A percentile compares a stretch with the other conserved stretches of the same genome.
These are phyloP conservation scores for Carallia pectinifolia DNA, from an alignment of 345 rosid genomes.

Conservation along the genomic window DNA sequence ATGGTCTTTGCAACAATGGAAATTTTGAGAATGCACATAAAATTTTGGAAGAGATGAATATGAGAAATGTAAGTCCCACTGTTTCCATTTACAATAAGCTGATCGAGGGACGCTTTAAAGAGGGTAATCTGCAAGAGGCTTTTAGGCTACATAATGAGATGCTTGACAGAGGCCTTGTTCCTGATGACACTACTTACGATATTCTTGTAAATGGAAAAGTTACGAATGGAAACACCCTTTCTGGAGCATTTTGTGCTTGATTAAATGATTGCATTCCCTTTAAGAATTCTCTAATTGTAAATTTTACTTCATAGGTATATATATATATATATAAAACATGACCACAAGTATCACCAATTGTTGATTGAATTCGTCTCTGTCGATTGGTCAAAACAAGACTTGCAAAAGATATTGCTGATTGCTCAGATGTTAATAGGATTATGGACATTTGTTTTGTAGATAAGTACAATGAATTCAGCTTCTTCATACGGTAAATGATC, in stretches of 20 bases:
- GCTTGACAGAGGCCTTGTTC: constrained; percentile 78
- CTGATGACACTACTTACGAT: constrained; percentile 62
- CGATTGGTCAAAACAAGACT: too few species aligned
- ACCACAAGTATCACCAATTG: too few species aligned
- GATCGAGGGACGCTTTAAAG: constrained; percentile 66
- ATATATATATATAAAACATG: too few species aligned
- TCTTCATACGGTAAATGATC: too few species aligned
- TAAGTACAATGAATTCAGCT: too few species aligned
- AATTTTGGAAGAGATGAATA: constrained; percentile 63
- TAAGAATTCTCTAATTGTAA: background rate
- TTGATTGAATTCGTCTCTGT: too few species aligned
- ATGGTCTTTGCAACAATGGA: constrained; percentile 57
- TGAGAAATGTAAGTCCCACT: constrained; percentile 48
- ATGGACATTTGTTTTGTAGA: too few species aligned
- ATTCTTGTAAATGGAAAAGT: constrained; percentile 55
- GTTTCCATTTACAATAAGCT: constrained; percentile 57
- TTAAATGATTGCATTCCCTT: background rate
- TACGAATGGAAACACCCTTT: constrained; percentile 9
- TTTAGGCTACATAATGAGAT: constrained; percentile 74
- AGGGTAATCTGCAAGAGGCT: constrained; percentile 69
- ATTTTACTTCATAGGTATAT: background rate
- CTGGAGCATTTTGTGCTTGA: constrained; percentile 4
- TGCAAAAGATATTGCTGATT: too few species aligned
- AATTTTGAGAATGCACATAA: constrained; percentile 55
- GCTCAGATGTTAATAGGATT: too few species aligned